These are phyloP conservation scores for Gaeumannomyces sp. DNA, from an alignment of 2,329 filamentous ascomycete species.

Conservation along the genomic window DNA sequence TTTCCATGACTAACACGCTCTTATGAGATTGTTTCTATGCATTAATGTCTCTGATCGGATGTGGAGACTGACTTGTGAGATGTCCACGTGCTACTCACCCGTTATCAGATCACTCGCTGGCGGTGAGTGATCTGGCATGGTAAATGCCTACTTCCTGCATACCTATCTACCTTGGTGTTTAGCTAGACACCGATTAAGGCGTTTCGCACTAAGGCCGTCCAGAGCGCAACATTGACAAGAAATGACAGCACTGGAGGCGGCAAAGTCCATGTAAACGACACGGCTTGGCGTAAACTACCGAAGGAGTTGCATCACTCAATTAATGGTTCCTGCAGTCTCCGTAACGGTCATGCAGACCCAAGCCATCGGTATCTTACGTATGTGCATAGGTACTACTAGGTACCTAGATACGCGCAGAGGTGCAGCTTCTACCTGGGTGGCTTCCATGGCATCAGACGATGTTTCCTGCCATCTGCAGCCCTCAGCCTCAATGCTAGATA, in stretches of 20 bases:
- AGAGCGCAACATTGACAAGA: neutral
- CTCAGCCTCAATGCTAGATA: neutral
- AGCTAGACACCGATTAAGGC: too few relatives aligned
- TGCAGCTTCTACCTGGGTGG: too few relatives aligned
- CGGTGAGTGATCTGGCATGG: too few relatives aligned
- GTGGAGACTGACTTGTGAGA: neutral
- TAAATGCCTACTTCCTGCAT: too few relatives aligned
- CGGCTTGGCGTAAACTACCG: neutral
- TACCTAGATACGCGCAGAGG: too few relatives aligned
- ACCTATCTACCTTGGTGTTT: too few relatives aligned
- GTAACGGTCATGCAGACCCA: too few relatives aligned
- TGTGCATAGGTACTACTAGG: too few relatives aligned
- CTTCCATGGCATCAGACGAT: neutral
- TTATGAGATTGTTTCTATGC: neutral
- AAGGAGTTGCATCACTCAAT: neutral
- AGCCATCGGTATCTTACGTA: neutral
- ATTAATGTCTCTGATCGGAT: neutral
- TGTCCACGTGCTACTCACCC: too few relatives aligned
- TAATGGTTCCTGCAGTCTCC: neutral
- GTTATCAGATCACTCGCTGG: too few relatives aligned
- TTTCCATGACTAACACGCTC: neutral
- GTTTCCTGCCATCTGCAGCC: neutral
- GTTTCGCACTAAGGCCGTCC: too few relatives aligned
- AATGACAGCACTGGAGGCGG: too few relatives aligned
- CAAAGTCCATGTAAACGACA: neutral